Evolutionary conservation across 306 rosid genomes (phyloP), one percentile per base, ranked within the genome.

Genomic region (Citrullus amarus): DNA sequence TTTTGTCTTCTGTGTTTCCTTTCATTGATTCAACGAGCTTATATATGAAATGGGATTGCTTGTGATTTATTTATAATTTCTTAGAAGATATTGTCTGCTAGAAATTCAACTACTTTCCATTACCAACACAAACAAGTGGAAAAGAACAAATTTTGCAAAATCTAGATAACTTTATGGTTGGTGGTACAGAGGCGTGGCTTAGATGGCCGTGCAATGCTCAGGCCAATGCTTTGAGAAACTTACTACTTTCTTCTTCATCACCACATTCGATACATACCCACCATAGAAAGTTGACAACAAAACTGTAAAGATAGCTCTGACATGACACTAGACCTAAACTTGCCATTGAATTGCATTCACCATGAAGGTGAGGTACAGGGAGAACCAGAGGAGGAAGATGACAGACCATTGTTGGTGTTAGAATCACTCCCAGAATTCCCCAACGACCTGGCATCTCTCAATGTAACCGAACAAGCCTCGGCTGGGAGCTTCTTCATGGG

Each of bases 301-400:
- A 78, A 58, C 48, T 38, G 51, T 39, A 78, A 71, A 77, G 20
- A 25, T 16, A 46, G 34, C 32, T 3, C 14, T 60, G 74, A 58
- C 9, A 34, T 16, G n/a, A 32, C 69, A 36, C 55, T 77, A 46
- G 59, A 55, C 41, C 56, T 77, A 62, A 76, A 56, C 22, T 22
- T 44, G 57, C 30, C 43, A 77, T 58, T 59, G 56, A 77, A 60
- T 53, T 53, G 20, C 56, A 80, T 83, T 48, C 91, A 92, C 96
- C 98, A 95, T 30, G 96, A 90, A 87, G 94, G 98, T 80, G 97
- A 95, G 82, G 96, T 90, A 76, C 82, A 86, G 53, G 89, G 92
- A 78, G 98, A 86, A 46, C 80, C 89, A 4, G 96, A 92, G n/a
- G 97, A 90, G 9, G 97, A 90, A 1, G 97, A 89, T 39, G 95